phyloP scores from a whole-genome alignment of 495 filamentous ascomycete genomes.

The Amphirosellinia nigrospora region DNA sequence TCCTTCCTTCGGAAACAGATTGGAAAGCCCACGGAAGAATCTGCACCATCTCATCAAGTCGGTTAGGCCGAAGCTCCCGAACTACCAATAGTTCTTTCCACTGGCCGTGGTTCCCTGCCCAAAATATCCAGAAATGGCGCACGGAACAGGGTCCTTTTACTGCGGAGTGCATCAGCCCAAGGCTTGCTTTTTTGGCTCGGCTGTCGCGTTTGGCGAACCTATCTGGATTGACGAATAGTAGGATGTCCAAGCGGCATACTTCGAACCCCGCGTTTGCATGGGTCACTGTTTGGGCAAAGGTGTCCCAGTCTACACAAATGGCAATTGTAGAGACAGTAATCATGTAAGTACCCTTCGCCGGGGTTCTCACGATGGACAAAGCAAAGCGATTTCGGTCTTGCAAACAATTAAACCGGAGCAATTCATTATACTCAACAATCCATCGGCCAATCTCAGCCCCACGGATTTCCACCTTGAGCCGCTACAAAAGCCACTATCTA shows the following conservation, averaged over 20 bases:
- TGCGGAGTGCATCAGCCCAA: not conserved
- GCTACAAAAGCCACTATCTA: conserved; percentile 10
- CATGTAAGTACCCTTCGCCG: not conserved
- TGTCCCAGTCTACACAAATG: not conserved
- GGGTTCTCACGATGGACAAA: conserved; percentile 2
- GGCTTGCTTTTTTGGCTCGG: not conserved
- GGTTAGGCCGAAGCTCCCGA: not conserved
- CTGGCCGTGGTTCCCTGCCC: not conserved
- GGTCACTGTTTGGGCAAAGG: not conserved
- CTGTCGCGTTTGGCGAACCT: not conserved
- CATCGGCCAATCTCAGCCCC: conserved; percentile 9
- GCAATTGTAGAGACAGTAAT: not conserved
- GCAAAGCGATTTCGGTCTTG: conserved; percentile 12
- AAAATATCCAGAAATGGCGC: not conserved
- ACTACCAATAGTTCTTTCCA: not conserved
- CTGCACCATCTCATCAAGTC: conserved; percentile 23
- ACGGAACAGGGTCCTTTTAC: not conserved
- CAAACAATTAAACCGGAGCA: not conserved
- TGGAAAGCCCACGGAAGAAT: conserved; percentile 31
- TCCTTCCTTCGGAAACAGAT: conserved; percentile 63
- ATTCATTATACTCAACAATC: conserved; percentile 1
- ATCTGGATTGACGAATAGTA: conserved; percentile 5
- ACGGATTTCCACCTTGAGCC: conserved; percentile 25
- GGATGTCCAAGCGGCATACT: not conserved
- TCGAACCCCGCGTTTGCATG: conserved; percentile 4